Evolutionary conservation across 495 filamentous ascomycete genomes (phyloP).

Genomic region (Talaromyces stipitatus): DNA sequence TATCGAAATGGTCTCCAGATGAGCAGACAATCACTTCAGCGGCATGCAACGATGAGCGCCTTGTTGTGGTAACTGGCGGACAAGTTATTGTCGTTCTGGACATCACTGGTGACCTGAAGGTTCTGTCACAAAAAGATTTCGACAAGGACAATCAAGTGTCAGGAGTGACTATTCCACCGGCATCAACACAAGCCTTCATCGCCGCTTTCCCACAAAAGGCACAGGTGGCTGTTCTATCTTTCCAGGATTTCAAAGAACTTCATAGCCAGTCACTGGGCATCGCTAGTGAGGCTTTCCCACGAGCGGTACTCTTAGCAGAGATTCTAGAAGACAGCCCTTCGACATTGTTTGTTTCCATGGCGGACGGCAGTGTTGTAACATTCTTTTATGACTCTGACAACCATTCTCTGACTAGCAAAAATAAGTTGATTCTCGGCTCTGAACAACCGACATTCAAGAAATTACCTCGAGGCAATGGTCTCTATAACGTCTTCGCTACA

Average conservation of each 20-base stretch:
- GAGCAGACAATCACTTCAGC: conserved; percentile 64
- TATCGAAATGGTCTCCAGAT: conserved; percentile 59
- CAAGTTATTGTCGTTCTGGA: conserved; percentile 57
- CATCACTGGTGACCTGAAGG: conserved; percentile 47
- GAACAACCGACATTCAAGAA: conserved; percentile 73
- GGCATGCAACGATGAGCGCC: conserved; percentile 57
- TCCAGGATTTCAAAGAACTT: conserved; percentile 54
- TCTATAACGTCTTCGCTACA: conserved; percentile 83
- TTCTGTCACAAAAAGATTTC: conserved; percentile 51
- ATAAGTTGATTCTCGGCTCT: conserved; percentile 78
- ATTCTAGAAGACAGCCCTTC: conserved; percentile 56
- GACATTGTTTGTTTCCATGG: conserved; percentile 87
- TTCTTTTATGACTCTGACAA: conserved; percentile 60
- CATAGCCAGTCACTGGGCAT: conserved; percentile 52
- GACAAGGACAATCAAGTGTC: conserved; percentile 66
- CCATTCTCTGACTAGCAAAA: conserved; percentile 58
- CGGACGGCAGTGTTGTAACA: conserved; percentile 85
- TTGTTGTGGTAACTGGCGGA: conserved; percentile 71
- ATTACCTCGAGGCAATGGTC: conserved; percentile 53
- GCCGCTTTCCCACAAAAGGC: conserved; percentile 81
- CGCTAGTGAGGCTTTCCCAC: conserved; percentile 62
- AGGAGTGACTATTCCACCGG: conserved; percentile 61
- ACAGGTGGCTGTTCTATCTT: conserved; percentile 59
- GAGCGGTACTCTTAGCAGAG: conserved; percentile 71
- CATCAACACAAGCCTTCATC: conserved; percentile 49